Percentiles rank a stretch among this genome's conserved stretches.
phyloP scores from a whole-genome alignment of 2,329 filamentous ascomycete species.

The Geosmithia flava region DNA sequence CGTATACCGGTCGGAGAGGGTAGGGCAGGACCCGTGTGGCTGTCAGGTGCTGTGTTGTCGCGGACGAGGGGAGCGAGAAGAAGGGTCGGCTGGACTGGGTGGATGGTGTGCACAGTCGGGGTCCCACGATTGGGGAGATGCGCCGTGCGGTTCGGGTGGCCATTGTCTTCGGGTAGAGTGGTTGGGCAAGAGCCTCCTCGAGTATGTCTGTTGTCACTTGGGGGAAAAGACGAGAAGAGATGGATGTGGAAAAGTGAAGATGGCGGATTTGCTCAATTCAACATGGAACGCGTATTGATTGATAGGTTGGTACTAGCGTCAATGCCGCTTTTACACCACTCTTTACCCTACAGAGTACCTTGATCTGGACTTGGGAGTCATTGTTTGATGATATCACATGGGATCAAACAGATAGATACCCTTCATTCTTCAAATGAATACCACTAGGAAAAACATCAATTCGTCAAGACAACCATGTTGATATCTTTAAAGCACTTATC shows the following conservation, averaged over 20 bases:
- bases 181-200: no score
- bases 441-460: no score
- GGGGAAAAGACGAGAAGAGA: no score
- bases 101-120: not conserved
- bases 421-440: no score
- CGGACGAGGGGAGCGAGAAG: slow-evolving; percentile 14
- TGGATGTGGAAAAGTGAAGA: no score
- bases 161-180: not conserved
- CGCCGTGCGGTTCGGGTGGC: slow-evolving; percentile 3
- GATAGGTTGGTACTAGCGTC: not conserved
- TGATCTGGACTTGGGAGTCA: not conserved
- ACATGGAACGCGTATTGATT: no score
- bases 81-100: slow-evolving; percentile 23
- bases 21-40: slow-evolving; percentile 71
- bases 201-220: no score
- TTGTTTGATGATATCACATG: not conserved
- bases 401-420: no score
- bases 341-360: not conserved
- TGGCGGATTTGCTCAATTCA: no score
- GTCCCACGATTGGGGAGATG: slow-evolving; percentile 6
- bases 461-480: no score
- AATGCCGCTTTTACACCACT: not conserved
- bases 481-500: no score
- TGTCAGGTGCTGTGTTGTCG: slow-evolving; percentile 48
- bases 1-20: slow-evolving; percentile 58